These are phyloP conservation scores for Trichoderma harzianum DNA, from an alignment of 2,329 filamentous ascomycete genomes.

Conservation along the genomic window DNA sequence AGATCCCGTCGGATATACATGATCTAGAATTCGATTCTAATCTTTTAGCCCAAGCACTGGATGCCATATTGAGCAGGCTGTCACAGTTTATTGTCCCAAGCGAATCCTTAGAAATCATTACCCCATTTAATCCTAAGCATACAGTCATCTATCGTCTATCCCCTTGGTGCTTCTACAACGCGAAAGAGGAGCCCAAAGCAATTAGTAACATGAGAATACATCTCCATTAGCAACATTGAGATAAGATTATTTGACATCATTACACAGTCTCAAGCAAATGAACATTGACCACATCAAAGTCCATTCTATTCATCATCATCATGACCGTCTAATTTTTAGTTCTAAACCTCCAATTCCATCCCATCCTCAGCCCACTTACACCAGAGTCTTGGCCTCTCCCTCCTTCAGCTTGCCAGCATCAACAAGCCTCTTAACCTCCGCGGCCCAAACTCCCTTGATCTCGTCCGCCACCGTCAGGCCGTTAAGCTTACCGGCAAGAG, in stretches of 20 bases:
- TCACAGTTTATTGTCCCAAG: too few species aligned
- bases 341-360: background rate
- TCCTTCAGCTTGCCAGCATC: constrained; percentile 82
- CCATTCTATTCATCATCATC: constrained; percentile 3
- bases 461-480: constrained; percentile 74
- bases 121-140: too few species aligned
- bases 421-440: constrained; percentile 74
- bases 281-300: background rate
- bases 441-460: constrained; percentile 80
- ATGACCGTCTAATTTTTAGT: constrained; percentile 3
- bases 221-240: too few species aligned
- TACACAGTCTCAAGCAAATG: background rate
- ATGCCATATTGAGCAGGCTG: too few species aligned
- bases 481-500: constrained; percentile 75
- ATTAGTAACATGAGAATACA: too few species aligned
- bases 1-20: too few species aligned
- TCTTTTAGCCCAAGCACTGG: too few species aligned
- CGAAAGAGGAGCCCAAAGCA: too few species aligned
- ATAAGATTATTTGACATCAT: background rate
- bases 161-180: too few species aligned
- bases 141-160: too few species aligned
- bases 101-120: too few species aligned
- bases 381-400: constrained; percentile 69
- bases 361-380: constrained; percentile 25
- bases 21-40: too few species aligned